These are phyloP conservation scores for Fusarium praegraminearum DNA, from an alignment of 2,329 filamentous ascomycete genomes.

Conservation along the genomic window DNA sequence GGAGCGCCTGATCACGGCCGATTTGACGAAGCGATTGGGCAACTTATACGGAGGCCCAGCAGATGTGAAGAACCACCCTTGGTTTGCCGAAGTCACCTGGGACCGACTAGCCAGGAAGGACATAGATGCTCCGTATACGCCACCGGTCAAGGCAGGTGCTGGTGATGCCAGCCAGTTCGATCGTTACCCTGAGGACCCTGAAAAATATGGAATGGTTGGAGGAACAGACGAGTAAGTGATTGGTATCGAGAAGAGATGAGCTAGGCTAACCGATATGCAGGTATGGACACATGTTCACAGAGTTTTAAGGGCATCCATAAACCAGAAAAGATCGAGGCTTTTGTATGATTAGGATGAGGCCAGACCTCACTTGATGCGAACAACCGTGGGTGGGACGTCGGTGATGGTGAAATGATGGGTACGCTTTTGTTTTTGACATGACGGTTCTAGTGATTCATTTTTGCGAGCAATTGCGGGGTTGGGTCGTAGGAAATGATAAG, in stretches of 20 bases:
- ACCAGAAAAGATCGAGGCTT: slow-evolving; percentile 27
- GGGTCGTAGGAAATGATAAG: slow-evolving; percentile 16
- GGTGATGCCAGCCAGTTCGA: slow-evolving; percentile 98
- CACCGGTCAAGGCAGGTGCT: slow-evolving; percentile 91
- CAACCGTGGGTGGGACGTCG: slow-evolving; percentile 16
- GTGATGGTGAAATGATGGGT: slow-evolving; percentile 14
- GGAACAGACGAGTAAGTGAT: slow-evolving; percentile 84
- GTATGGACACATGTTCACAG: slow-evolving; percentile 79
- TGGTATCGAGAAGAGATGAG: neutral
- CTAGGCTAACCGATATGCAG: slow-evolving; percentile 56
- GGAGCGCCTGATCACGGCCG: slow-evolving; percentile 91
- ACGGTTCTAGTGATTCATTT: slow-evolving; percentile 9
- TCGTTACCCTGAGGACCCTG: slow-evolving; percentile 96
- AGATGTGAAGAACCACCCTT: slow-evolving; percentile 94
- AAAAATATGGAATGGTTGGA: slow-evolving; percentile 80
- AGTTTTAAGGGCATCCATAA: slow-evolving; percentile 67
- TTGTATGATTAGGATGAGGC: slow-evolving; percentile 38
- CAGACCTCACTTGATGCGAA: slow-evolving; percentile 21
- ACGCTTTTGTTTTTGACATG: slow-evolving; percentile 12
- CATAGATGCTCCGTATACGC: slow-evolving; percentile 97
- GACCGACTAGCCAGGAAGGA: slow-evolving; percentile 93
- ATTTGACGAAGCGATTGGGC: slow-evolving; percentile 93
- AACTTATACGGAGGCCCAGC: slow-evolving; percentile 91
- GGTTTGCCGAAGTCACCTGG: slow-evolving; percentile 99
- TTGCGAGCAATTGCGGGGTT: slow-evolving; percentile 10